Evolutionary conservation across 2,329 filamentous ascomycete species (phyloP).

Genomic region (Pseudocercospora fijiensis): DNA sequence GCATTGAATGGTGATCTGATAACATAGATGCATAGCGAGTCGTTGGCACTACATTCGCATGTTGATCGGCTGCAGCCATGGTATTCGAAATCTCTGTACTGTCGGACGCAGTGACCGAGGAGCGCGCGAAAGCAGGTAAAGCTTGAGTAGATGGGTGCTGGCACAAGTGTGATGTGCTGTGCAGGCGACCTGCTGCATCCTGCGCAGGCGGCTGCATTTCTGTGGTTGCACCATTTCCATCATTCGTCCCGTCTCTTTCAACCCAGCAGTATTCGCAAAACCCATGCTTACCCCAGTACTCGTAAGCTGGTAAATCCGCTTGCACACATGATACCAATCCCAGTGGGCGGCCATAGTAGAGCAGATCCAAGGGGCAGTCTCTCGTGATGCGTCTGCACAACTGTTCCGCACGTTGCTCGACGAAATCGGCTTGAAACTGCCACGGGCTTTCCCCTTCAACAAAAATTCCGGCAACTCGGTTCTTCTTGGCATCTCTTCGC

Average conservation of each 20-base stretch:
- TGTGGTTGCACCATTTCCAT: not conserved
- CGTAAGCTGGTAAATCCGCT: not conserved
- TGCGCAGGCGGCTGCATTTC: not conserved
- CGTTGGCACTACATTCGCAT: not conserved
- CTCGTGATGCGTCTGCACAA: not conserved
- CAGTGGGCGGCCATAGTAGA: not conserved
- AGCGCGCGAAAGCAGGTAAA: not conserved
- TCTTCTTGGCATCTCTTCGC: not conserved
- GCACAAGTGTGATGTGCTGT: not conserved
- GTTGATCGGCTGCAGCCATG: not conserved
- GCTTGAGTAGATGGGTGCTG: not conserved
- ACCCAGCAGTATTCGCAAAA: not conserved
- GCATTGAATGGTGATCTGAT: not conserved
- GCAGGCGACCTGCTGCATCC: not conserved
- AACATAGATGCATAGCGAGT: not conserved
- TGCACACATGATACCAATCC: not conserved
- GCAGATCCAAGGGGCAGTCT: not conserved
- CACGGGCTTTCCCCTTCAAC: not conserved
- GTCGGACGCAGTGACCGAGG: not conserved
- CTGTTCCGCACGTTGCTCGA: not conserved
- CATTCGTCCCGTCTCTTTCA: not conserved
- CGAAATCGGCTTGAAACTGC: conserved; percentile 1
- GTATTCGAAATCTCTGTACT: not conserved
- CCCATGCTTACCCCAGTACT: conserved; percentile 1
- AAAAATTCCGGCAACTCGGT: not conserved